These are phyloP conservation scores for Melocanna baccifera DNA, from an alignment of 176 grass and related monocot species.

Conservation along the genomic window DNA sequence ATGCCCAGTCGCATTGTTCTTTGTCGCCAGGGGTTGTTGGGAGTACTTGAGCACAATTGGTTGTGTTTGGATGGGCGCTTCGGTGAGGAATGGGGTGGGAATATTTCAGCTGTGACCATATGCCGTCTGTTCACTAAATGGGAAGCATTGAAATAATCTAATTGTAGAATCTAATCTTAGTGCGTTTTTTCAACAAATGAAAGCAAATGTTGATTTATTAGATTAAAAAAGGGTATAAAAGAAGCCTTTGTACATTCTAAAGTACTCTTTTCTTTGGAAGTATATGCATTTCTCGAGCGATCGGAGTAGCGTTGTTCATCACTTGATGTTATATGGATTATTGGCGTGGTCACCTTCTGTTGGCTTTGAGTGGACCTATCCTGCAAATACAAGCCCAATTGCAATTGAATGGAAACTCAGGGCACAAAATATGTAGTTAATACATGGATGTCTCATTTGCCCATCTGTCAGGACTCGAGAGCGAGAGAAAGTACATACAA, in stretches of 20 bases:
- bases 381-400: background rate
- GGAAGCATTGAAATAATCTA: background rate
- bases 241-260: background rate
- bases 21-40: background rate
- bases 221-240: slow-evolving; percentile 2
- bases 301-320: background rate
- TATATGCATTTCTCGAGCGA: background rate
- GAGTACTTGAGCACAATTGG: background rate
- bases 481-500: no score
- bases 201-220: background rate
- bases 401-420: background rate
- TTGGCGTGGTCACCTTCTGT: background rate
- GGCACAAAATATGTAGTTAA: background rate
- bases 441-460: background rate
- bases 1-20: background rate
- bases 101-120: background rate
- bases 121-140: slow-evolving; percentile 5
- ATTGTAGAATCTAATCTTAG: background rate
- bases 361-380: slow-evolving; percentile 24
- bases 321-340: slow-evolving; percentile 7
- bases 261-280: slow-evolving; percentile 11
- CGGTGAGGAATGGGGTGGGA: background rate
- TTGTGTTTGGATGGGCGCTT: slow-evolving; percentile 14
- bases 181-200: background rate
- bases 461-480: slow-evolving; percentile 9